These are phyloP conservation scores for Aspergillus ostianus DNA, from an alignment of 495 filamentous ascomycete species.

Conservation along the genomic window DNA sequence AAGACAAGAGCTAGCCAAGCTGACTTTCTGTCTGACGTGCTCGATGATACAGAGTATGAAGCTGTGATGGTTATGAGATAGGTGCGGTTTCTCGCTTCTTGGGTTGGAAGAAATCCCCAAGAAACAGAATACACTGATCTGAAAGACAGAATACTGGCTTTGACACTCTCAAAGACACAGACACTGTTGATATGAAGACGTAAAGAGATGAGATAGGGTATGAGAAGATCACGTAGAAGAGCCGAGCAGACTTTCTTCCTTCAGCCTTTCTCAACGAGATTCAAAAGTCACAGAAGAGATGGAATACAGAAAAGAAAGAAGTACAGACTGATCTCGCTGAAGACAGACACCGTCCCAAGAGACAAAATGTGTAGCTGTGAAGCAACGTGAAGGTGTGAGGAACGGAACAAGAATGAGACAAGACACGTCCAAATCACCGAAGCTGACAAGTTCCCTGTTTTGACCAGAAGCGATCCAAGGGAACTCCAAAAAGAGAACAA, in stretches of 20 bases:
- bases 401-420: background rate
- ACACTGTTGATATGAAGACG: background rate
- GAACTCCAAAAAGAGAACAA: background rate
- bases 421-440: no score
- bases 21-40: no score
- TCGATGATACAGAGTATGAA: background rate
- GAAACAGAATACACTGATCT: background rate
- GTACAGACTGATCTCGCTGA: no score
- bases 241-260: background rate
- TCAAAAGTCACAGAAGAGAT: background rate
- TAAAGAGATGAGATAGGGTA: constrained; percentile 2
- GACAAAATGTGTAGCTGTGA: no score
- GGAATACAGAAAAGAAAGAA: background rate
- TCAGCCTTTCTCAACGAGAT: background rate
- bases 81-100: background rate
- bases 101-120: no score
- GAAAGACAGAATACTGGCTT: no score
- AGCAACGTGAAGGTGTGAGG: background rate
- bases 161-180: background rate
- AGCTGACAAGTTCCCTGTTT: background rate
- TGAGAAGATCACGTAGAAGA: constrained; percentile 1
- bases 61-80: background rate
- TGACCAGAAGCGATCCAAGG: background rate
- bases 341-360: no score
- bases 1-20: no score